Evolutionary conservation across 257 asterid species (phyloP).

Genomic region (Lavandula angustifolia): DNA sequence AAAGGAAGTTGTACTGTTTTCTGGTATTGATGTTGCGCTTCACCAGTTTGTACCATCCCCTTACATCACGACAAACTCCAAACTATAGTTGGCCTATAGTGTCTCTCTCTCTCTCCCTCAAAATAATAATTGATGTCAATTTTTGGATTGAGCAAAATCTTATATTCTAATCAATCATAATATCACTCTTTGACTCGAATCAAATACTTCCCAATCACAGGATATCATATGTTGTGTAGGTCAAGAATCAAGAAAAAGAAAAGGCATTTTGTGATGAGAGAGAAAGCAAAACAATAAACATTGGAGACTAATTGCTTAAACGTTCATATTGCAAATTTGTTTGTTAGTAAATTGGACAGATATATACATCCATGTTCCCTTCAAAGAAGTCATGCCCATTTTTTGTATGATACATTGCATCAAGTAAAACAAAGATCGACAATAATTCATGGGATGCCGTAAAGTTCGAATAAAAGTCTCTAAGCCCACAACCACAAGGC

Average conservation of each 20-base stretch:
- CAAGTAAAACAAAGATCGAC: not conserved
- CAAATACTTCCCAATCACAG: not conserved
- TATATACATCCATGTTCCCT: conserved; percentile 15
- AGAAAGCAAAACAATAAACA: conserved; percentile 16
- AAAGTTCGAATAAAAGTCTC: not conserved
- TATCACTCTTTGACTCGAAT: conserved; percentile 4
- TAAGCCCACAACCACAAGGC: conserved; percentile 32
- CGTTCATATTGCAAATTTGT: conserved; percentile 35
- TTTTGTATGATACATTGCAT: not conserved
- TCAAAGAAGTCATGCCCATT: conserved; percentile 6
- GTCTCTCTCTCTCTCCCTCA: not conserved
- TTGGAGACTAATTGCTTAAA: conserved; percentile 31
- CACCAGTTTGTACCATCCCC: conserved; percentile 41
- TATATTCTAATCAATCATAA: conserved; percentile 15
- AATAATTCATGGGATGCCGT: not conserved
- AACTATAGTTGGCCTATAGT: conserved; percentile 24
- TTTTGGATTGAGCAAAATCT: conserved; percentile 14
- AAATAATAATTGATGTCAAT: conserved; percentile 9
- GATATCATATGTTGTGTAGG: conserved; percentile 20
- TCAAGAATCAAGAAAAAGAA: conserved; percentile 33
- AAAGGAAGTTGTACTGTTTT: conserved; percentile 35
- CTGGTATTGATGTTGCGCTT: conserved; percentile 43
- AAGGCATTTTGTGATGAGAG: not conserved
- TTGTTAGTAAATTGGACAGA: conserved; percentile 27
- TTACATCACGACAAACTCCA: conserved; percentile 22